These are phyloP conservation scores for Paxillus involutus DNA, from an alignment of 768 basidiomycete species.

Conservation along the genomic window DNA sequence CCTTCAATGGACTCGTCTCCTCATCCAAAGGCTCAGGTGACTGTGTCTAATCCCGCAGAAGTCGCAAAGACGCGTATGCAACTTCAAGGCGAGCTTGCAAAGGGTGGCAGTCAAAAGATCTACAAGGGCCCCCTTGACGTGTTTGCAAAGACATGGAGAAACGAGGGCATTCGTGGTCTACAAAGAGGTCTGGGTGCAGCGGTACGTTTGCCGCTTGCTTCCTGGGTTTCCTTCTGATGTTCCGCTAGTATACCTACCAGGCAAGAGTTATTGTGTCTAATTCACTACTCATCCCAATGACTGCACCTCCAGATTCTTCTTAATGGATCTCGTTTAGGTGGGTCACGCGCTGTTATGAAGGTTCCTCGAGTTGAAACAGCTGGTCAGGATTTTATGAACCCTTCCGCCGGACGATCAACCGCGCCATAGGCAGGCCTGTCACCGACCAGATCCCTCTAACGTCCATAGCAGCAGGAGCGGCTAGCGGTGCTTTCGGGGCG, in stretches of 20 bases:
- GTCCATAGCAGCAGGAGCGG: slow-evolving; percentile 83
- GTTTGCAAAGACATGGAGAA: slow-evolving; percentile 79
- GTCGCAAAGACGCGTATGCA: slow-evolving; percentile 91
- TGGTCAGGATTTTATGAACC: slow-evolving; percentile 93
- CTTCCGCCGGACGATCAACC: slow-evolving; percentile 71
- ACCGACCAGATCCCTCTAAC: slow-evolving; percentile 72
- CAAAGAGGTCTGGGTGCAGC: slow-evolving; percentile 92
- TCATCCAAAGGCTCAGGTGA: slow-evolving; percentile 51
- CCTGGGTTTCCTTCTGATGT: slow-evolving; percentile 6
- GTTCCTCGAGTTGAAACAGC: slow-evolving; percentile 12
- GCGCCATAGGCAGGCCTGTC: slow-evolving; percentile 58
- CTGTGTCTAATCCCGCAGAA: slow-evolving; percentile 76
- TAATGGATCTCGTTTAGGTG: slow-evolving; percentile 89
- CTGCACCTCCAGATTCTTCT: slow-evolving; percentile 65
- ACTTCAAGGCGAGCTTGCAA: slow-evolving; percentile 92
- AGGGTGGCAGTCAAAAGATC: slow-evolving; percentile 65
- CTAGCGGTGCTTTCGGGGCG: slow-evolving; percentile 88
- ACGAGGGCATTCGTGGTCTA: slow-evolving; percentile 89
- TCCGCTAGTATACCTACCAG: slow-evolving; percentile 82
- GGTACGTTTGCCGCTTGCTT: slow-evolving; percentile 43
- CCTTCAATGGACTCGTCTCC: slow-evolving; percentile 1
- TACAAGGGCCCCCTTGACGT: slow-evolving; percentile 92
- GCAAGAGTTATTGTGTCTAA: slow-evolving; percentile 40
- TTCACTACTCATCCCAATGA: slow-evolving; percentile 3
- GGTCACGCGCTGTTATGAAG: not conserved